Evolutionary conservation across 805 yeast species (phyloP), one percentile per base, ranked within the genome.

Genomic region (Kockiozyma suomiensis): DNA sequence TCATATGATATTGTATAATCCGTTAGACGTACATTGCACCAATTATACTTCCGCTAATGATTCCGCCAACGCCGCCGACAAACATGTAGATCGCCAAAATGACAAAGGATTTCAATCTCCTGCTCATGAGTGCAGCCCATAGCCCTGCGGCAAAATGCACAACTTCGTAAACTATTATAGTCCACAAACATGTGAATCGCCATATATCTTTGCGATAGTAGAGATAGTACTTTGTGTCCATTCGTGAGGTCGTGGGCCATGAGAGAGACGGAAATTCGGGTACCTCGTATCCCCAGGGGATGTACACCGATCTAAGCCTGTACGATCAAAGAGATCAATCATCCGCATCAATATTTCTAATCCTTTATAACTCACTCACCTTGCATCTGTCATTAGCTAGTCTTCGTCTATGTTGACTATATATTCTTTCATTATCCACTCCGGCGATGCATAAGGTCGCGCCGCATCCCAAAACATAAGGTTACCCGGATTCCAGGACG

Each of bases 181-280:
- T 80, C 98, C 99, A 93, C 67, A 76, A 81, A 8, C 90, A 78
- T 0, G 97, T 89, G 78, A 89, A 93, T 65, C 73, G 75, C 94
- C 96, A 92, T 15, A 93, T 83, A 68, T 90, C 97, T 17, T 71
- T 65, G 1, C 85, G 75, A 68, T 84, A 82, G 74, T 89, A 93
- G 3, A 93, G 80, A 65, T 80, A 84, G 37, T 69, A 62, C 15
- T 64, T 61, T 1, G 69, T 60, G 1, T 66, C 58, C 33, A 70
- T 54, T 1, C 76, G 72, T 37, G 74, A 69, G 12, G 74, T 72
- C 15, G 82, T 66, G 0, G 96, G 96, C 88, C 91, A 86, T 69
- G 78, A 80, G 32, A 93, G 73, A 2, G 96, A 85, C 3, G 98
- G 98, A 69, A 92, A 93, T 15, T 68, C 57, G 0, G 98, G 98